Evolutionary conservation across 2,329 filamentous ascomycete species (phyloP), one percentile per base, ranked within the genome.

Genomic region (Alternaria burnsii): DNA sequence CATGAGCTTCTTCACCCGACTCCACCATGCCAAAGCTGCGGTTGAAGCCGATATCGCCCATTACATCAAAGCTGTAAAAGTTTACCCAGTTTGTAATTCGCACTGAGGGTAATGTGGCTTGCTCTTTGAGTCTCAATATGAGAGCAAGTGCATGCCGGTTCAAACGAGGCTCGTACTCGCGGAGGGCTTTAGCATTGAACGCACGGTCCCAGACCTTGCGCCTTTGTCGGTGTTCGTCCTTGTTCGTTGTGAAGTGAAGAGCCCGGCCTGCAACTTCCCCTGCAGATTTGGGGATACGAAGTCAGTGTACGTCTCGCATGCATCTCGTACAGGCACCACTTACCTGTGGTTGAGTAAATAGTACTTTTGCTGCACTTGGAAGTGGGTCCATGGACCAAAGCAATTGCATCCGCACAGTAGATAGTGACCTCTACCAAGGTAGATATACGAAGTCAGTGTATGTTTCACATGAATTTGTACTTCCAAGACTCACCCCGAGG

Each of bases 61-160:
- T 84, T 24, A 85, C 76, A 60, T 85, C 83, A 58, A 85, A 81
- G 52, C 79, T 77, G 56, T 83, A 77, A 62, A 76, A 83, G 51
- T 79, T 75, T 20, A 73, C 56, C 76, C 75, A 77, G 46, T 71
- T 65, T 5, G 72, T 75, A 16, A 74, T 72, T 8, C 75, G 61
- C 0, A 78, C 58, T 11, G 61, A 59, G 3, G 68, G 53, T 5
- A 67, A 54, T 16, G 59, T 51, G 3, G 66, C 60, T 28, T 69
- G 56, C 22, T 70, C 69, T 20, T 70, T 67, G 18, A 78, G 54
- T 34, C 64, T 65, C 4, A 62, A 59, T 52, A 78, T 69, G 3
- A 78, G 66, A 1, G 66, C 57, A 22, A 62, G 58, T 4, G 73
- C 60, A 58, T 78, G 73, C 30, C 70, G 60, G 34, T 75, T 76